Evolutionary conservation across 73 alveolate species (phyloP).

Genomic region (Symbiodinium pilosum): DNA sequence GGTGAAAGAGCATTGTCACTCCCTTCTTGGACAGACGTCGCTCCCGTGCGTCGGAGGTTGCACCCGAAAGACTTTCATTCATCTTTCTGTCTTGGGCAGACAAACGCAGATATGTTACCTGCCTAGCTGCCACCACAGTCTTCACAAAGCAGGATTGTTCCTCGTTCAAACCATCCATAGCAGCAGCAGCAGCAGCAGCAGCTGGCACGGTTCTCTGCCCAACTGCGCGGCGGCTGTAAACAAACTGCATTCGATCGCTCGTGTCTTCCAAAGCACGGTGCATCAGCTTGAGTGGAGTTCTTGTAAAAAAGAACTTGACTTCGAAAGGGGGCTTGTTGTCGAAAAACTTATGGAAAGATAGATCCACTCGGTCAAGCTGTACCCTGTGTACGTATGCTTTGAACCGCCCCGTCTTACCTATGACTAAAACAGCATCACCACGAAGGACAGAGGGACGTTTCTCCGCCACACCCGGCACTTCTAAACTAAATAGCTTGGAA

Average conservation of each 20-base stretch:
- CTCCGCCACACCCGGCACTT: slow-evolving; percentile 52
- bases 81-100: not conserved
- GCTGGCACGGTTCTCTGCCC: not conserved
- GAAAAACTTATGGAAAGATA: not conserved
- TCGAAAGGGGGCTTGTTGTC: slow-evolving; percentile 26
- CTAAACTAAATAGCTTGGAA: not conserved
- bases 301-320: slow-evolving; percentile 22
- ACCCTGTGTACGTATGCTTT: slow-evolving; percentile 15
- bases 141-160: slow-evolving; percentile 24
- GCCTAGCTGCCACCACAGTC: not conserved
- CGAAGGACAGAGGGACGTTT: slow-evolving; percentile 36
- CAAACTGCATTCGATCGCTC: not conserved
- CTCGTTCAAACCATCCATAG: not conserved
- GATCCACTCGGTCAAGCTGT: not conserved
- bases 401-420: not conserved
- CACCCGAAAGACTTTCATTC: not conserved
- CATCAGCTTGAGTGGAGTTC: slow-evolving; percentile 24
- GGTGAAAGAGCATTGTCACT: not conserved
- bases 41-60: not conserved
- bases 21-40: not conserved
- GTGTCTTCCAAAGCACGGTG: slow-evolving; percentile 49
- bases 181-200: not conserved
- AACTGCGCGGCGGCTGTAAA: not conserved
- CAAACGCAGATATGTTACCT: not conserved
- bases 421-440: slow-evolving; percentile 25